phyloP scores from a whole-genome alignment of 23 red algal species.

The Chondrus crispus region DNA sequence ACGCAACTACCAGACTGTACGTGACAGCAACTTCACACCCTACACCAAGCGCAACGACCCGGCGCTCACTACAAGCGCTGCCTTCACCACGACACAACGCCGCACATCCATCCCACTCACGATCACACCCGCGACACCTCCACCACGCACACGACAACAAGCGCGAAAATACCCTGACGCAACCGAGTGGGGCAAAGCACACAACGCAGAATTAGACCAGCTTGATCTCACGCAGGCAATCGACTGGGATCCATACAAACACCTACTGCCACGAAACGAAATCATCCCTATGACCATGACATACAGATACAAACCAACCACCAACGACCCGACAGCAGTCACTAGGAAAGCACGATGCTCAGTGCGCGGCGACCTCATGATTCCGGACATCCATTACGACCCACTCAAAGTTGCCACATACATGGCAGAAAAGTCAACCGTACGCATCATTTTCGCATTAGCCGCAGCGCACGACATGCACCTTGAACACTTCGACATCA shows the following conservation, averaged over 20 bases:
- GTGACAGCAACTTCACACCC: neutral
- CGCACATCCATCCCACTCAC: neutral
- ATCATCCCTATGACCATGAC: too few species aligned
- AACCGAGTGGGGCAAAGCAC: neutral
- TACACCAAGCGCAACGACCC: constrained; percentile 2
- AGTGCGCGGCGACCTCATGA: too few species aligned
- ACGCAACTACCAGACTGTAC: constrained; percentile 4
- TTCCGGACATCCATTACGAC: too few species aligned
- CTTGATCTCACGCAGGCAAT: neutral
- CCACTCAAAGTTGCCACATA: too few species aligned
- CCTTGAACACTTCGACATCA: too few species aligned
- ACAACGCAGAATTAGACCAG: neutral
- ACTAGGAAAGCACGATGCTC: too few species aligned
- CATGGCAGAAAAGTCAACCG: too few species aligned
- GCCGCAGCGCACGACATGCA: too few species aligned
- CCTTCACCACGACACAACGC: neutral
- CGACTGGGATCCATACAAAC: neutral
- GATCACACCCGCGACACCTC: too few species aligned
- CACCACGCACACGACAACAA: neutral
- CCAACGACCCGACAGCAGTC: too few species aligned
- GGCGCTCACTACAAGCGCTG: neutral
- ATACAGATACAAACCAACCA: too few species aligned
- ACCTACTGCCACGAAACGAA: neutral
- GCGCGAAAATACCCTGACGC: neutral
- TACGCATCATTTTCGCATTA: too few species aligned